Percentiles rank a stretch among this genome's conserved stretches.
phyloP scores from a whole-genome alignment of 108 stramenopile genomes.

The Parietichytrium sp. region DNA sequence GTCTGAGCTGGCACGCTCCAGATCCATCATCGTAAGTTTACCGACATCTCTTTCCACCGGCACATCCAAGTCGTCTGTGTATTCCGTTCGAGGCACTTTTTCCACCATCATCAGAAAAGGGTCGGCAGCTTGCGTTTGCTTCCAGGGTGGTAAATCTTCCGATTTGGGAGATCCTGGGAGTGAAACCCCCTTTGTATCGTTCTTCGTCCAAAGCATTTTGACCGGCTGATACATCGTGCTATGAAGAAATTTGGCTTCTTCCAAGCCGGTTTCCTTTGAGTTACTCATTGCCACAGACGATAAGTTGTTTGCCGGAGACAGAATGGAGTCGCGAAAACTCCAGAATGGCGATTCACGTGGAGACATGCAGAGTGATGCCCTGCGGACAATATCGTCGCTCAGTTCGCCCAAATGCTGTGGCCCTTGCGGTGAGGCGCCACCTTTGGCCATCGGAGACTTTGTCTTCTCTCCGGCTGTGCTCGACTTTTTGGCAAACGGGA shows the following conservation, averaged over 20 bases:
- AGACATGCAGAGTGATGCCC: no score
- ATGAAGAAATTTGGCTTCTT: not conserved
- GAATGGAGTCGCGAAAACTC: not conserved
- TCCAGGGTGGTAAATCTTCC: not conserved
- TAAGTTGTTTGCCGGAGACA: not conserved
- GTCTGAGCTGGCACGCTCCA: no score
- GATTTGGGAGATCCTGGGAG: not conserved
- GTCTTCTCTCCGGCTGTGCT: no score
- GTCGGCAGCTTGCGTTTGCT: not conserved
- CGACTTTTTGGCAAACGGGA: no score
- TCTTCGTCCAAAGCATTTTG: slow-evolving; percentile 21
- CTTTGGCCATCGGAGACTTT: not conserved
- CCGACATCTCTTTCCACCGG: no score
- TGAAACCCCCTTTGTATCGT: not conserved
- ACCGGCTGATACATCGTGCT: not conserved
- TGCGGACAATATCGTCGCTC: no score
- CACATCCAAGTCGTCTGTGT: not conserved
- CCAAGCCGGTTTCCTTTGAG: not conserved
- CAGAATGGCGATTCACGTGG: not conserved
- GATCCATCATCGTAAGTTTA: no score
- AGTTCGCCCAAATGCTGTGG: not conserved
- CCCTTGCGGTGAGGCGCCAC: no score
- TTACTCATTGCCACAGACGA: not conserved
- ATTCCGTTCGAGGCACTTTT: not conserved
- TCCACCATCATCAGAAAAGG: slow-evolving; percentile 9